A percentile compares a stretch with the other conserved stretches of the same genome.
phyloP scores from a whole-genome alignment of 2,329 filamentous ascomycete species.

The Verruconis gallopava region DNA sequence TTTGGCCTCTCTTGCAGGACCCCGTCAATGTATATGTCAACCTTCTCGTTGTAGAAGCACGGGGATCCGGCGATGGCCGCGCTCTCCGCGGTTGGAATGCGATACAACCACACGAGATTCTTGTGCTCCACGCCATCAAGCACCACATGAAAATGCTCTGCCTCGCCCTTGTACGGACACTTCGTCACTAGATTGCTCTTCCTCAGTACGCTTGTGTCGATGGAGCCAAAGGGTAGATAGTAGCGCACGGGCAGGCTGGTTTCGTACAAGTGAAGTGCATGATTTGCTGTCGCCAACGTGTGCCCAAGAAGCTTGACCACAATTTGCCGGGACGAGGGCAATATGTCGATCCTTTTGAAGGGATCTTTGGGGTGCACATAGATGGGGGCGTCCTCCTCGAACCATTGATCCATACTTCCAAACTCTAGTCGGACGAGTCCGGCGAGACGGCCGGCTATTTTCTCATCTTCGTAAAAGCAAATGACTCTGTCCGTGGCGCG shows the following conservation, averaged over 20 bases:
- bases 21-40: conserved; percentile 49
- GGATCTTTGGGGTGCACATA: conserved; percentile 55
- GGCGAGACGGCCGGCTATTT: conserved; percentile 11
- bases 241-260: conserved; percentile 46
- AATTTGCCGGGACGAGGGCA: conserved; percentile 42
- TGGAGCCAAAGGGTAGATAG: conserved; percentile 42
- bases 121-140: conserved; percentile 19
- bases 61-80: conserved; percentile 41
- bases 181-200: conserved; percentile 40
- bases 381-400: conserved; percentile 47
- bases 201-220: conserved; percentile 34
- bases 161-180: conserved; percentile 57
- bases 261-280: conserved; percentile 43
- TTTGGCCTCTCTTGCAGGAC: conserved; percentile 20
- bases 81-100: conserved; percentile 43
- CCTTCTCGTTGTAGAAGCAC: conserved; percentile 58
- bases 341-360: conserved; percentile 50
- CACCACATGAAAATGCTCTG: conserved; percentile 47
- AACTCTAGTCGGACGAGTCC: conserved; percentile 15
- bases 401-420: conserved; percentile 28
- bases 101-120: conserved; percentile 46
- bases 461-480: conserved; percentile 10
- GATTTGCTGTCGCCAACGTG: conserved; percentile 34
- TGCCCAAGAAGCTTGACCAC: conserved; percentile 36
- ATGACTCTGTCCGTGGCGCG: conserved; percentile 5